Evolutionary conservation across 192 early-diverging fungal species (phyloP).

Genomic region (Gryganskiella cystojenkinii): DNA sequence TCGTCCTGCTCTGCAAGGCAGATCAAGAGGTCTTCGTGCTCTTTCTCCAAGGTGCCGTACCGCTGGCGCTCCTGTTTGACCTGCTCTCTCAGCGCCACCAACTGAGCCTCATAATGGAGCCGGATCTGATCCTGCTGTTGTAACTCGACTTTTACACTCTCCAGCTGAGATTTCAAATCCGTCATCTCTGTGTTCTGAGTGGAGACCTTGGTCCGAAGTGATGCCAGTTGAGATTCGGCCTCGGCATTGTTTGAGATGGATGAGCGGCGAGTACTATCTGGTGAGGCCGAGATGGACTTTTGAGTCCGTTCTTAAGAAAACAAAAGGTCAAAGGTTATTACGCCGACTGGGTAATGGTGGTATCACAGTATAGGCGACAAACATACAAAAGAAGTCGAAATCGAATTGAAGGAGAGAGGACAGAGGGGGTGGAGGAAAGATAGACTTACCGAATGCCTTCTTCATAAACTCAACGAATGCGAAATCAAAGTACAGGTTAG

Average conservation of each 20-base stretch:
- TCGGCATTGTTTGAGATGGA: constrained; percentile 18
- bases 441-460: constrained; percentile 74
- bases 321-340: too few species aligned
- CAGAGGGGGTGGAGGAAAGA: too few species aligned
- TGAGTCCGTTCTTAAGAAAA: constrained; percentile 34
- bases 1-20: constrained; percentile 88
- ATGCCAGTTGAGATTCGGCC: constrained; percentile 39
- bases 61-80: constrained; percentile 12
- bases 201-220: constrained; percentile 35
- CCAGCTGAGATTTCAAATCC: constrained; percentile 29
- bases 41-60: constrained; percentile 65
- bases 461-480: constrained; percentile 90
- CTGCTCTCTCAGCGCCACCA: constrained; percentile 12
- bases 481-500: constrained; percentile 83
- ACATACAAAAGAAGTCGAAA: constrained; percentile 34
- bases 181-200: constrained; percentile 22
- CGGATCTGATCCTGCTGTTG: constrained; percentile 15
- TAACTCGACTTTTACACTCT: constrained; percentile 3
- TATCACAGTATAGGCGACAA: constrained; percentile 27
- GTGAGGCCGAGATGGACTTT: constrained; percentile 35
- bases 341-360: too few species aligned
- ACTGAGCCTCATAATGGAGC: constrained; percentile 16
- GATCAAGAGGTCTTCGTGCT: constrained; percentile 88
- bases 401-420: too few species aligned
- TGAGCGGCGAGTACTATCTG: constrained; percentile 2